Evolutionary conservation across 495 filamentous ascomycete species (phyloP), one percentile per base, ranked within the genome.

Genomic region (Rhypophila decipiens): DNA sequence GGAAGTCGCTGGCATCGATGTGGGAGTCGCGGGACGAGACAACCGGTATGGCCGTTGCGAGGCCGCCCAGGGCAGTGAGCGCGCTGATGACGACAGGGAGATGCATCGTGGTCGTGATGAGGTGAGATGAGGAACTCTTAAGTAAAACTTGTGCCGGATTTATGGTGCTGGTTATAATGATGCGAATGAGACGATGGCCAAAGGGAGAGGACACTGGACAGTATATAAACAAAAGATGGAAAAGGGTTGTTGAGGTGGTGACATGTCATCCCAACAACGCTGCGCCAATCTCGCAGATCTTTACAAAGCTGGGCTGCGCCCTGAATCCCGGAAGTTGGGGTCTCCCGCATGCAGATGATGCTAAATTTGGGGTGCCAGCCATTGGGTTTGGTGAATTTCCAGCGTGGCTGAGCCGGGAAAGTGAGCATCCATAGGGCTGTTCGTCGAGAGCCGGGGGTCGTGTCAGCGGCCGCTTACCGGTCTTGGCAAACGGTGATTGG

Each of bases 1-100:
- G 82, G 56, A 85, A 77, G 19, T 45, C 19, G 17, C 17, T 20
- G 17, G 43, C 10, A 12, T 29, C 18, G 43, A 45, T 24, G 31
- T 23, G 35, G 31, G 24, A 45, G 36, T 13, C 15, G 1, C 36
- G 36, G 2, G 36, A 18, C 9, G 36, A 3, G 12, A 18, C 36
- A 8, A 39, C 36, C 1, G 43, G 43, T 13, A 33, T 33, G 11
- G 43, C 43, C 7, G 43, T n/a, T 37, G 31, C 21, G 1, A 45
- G 31, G 18, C 31, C 19, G 43, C 17, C 43, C 5, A 45, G 31
- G 10, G 18, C 33, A 2, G 43, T 33, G 9, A 15, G 13, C 27
- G 43, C 19, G 19, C 24, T 33, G 18, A 45, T 18, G 10, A 21
- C n/a, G 8, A 31, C 11, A 19, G 19, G 19, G 31, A 45, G 9